phyloP scores from a whole-genome alignment of 495 filamentous ascomycete species.

The Recurvomyces mirabilis region DNA sequence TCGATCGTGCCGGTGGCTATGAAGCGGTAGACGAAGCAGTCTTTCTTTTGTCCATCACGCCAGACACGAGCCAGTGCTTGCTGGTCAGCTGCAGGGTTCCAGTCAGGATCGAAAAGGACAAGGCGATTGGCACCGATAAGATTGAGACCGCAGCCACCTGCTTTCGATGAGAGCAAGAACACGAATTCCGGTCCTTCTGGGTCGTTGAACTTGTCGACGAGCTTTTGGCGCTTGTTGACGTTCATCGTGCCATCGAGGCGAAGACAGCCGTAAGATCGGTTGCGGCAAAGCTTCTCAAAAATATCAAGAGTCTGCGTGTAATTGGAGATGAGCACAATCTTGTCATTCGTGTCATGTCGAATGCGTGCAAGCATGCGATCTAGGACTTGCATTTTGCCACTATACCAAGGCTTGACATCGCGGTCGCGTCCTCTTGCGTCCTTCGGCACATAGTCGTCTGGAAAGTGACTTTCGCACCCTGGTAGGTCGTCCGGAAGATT shows the following conservation, averaged over 20 bases:
- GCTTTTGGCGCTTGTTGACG: slow-evolving; percentile 89
- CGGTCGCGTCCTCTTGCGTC: slow-evolving; percentile 81
- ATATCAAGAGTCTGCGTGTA: slow-evolving; percentile 95
- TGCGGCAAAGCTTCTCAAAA: slow-evolving; percentile 83
- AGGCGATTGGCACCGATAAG: slow-evolving; percentile 94
- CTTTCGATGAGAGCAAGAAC: slow-evolving; percentile 91
- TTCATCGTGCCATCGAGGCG: slow-evolving; percentile 96
- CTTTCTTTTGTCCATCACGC: slow-evolving; percentile 98
- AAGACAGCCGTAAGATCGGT: slow-evolving; percentile 70
- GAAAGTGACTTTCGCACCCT: slow-evolving; percentile 71
- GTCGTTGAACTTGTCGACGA: slow-evolving; percentile 98
- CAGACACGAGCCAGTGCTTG: slow-evolving; percentile 95
- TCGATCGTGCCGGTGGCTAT: slow-evolving; percentile 97
- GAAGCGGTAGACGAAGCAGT: slow-evolving; percentile 98
- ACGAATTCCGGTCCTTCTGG: slow-evolving; percentile 84
- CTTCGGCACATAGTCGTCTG: slow-evolving; percentile 79
- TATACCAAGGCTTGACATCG: slow-evolving; percentile 92
- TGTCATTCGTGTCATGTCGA: slow-evolving; percentile 92
- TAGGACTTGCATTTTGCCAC: slow-evolving; percentile 95
- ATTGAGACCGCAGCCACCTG: slow-evolving; percentile 93
- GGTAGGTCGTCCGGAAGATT: slow-evolving; percentile 75
- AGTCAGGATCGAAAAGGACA: slow-evolving; percentile 96
- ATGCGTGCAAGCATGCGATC: slow-evolving; percentile 98
- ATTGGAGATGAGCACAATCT: slow-evolving; percentile 97
- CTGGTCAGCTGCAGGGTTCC: slow-evolving; percentile 98